A percentile compares a stretch with the other conserved stretches of the same genome.
These are phyloP conservation scores for Cardiospermum halicacabum DNA, from an alignment of 345 rosid genomes.

Conservation along the genomic window DNA sequence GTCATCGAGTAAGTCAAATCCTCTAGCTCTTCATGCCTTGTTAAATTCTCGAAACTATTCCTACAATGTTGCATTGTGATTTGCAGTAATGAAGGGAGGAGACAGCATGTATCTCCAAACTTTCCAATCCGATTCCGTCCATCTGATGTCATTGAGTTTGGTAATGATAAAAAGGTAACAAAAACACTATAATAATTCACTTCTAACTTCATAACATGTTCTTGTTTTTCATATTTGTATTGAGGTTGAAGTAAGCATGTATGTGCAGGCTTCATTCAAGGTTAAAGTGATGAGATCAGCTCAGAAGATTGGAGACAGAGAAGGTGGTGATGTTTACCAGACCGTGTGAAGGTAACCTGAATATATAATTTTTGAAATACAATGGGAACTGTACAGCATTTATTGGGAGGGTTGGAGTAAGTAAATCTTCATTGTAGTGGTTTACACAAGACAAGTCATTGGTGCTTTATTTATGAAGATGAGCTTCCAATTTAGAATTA, in stretches of 20 bases:
- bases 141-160: conserved; percentile 57
- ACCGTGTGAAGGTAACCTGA: conserved; percentile 35
- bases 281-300: conserved; percentile 62
- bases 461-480: neutral
- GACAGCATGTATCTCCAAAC: conserved; percentile 47
- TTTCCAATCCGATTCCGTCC: conserved; percentile 50
- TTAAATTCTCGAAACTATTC: neutral
- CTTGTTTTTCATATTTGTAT: neutral
- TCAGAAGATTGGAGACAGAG: conserved; percentile 16
- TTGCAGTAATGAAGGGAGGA: conserved; percentile 64
- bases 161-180: conserved; percentile 59
- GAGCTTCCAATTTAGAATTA: no score
- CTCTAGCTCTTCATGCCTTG: neutral
- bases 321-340: conserved; percentile 43
- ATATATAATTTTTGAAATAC: neutral
- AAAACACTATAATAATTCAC: neutral
- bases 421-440: neutral
- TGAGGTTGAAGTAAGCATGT: neutral
- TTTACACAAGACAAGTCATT: conserved; percentile 3
- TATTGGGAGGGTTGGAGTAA: conserved; percentile 8
- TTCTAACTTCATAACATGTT: neutral
- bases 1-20: conserved; percentile 56
- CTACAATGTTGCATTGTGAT: conserved; percentile 5
- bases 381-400: conserved; percentile 27
- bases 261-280: conserved; percentile 57